phyloP scores from a whole-genome alignment of 257 asterid species.

The Solanum chmielewskii region DNA sequence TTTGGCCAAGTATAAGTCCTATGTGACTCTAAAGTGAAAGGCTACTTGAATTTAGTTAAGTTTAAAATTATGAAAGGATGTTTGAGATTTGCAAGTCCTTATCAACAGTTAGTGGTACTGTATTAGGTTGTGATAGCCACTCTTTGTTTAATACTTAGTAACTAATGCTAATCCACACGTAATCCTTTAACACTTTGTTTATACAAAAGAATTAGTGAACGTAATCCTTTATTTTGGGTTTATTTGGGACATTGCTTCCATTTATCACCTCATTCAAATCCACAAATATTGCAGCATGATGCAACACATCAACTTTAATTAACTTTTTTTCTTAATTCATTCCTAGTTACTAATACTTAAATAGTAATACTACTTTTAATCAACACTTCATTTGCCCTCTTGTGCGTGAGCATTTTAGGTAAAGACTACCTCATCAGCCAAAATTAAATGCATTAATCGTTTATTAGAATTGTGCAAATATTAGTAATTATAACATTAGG shows the following conservation, averaged over 20 bases:
- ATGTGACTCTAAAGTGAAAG: background rate
- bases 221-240: background rate
- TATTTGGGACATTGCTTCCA: background rate
- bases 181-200: background rate
- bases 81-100: slow-evolving; percentile 7
- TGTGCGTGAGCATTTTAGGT: background rate
- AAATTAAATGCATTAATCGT: no score
- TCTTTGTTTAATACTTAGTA: background rate
- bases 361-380: background rate
- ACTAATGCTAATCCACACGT: background rate
- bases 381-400: background rate
- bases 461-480: no score
- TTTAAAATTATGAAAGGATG: background rate
- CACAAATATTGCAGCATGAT: background rate
- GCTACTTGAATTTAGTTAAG: background rate
- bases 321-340: background rate
- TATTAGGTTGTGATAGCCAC: background rate
- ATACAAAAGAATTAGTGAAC: background rate
- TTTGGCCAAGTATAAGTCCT: no score
- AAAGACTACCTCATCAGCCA: background rate
- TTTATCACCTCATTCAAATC: background rate
- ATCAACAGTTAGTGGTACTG: slow-evolving; percentile 7
- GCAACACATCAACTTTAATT: background rate
- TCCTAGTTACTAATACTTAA: background rate
- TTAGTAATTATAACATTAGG: no score